A percentile compares a stretch with the other conserved stretches of the same genome.
Evolutionary conservation across 164 flowering plant genomes (phyloP).

Genomic region (Taxillus chinensis): DNA sequence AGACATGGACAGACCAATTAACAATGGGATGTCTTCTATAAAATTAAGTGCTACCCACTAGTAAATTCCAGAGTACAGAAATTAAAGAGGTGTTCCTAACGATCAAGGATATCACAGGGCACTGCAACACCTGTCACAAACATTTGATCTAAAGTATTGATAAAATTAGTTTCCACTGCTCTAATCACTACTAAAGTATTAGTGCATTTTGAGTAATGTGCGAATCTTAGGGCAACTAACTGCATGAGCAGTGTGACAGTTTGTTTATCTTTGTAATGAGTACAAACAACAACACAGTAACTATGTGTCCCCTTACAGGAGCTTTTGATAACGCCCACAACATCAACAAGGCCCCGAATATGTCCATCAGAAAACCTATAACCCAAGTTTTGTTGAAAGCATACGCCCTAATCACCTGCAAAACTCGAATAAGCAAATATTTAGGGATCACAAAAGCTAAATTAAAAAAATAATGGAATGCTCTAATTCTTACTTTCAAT

Average conservation of each 20-base stretch:
- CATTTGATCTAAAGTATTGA: not conserved
- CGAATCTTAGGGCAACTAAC: not conserved
- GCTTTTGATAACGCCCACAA: conserved; percentile 84
- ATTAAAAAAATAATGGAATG: not conserved
- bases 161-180: not conserved
- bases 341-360: conserved; percentile 88
- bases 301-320: conserved; percentile 56
- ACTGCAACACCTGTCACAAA: not conserved
- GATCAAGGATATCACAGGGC: no score
- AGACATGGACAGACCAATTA: no score
- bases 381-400: conserved; percentile 77
- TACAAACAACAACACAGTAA: not conserved
- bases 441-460: not conserved
- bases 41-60: no score
- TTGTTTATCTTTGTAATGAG: no score
- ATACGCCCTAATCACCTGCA: conserved; percentile 82
- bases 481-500: not conserved
- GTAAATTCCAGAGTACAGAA: no score
- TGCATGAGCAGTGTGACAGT: no score
- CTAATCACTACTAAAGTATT: not conserved
- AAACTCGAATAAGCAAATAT: not conserved
- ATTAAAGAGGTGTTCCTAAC: no score
- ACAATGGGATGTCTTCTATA: no score
- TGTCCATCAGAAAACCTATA: conserved; percentile 81
- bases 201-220: not conserved